Base-by-base conservation (phyloP, 2,329 filamentous ascomycete genomes). In the Onygenales sp. region DNA sequence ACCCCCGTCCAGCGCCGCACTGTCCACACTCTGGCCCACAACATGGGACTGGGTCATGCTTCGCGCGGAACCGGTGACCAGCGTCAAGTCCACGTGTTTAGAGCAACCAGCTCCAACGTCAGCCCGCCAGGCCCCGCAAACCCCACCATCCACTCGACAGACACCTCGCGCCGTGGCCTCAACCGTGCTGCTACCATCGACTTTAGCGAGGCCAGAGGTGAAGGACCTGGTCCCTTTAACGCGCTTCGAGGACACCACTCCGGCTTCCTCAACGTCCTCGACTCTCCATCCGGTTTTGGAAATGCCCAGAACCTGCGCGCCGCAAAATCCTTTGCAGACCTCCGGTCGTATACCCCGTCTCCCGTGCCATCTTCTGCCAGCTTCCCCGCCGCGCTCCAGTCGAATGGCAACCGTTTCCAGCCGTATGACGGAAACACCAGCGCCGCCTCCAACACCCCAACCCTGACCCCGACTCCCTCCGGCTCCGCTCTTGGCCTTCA, bases 161-260 rank as follows among this genome's bases (percentile, higher is more conserved):
- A 95, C 58, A 83, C 87, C 53, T 85, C 89, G 61, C 85, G 92
- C 60, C 87, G 92, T 56, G 87, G 86, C 4, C 76, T 98, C 37
- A 95, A 90, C 73, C 86, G 93, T 57, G 91, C 93, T 13, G 93
- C 93, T n/a, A 97, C 93, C 2, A 95, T 94, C 60, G 93, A 97
- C 70, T 97, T 97, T 70, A 90, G 88, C 59, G 86, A 90, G 57
- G 83, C 87, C 50, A 81, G 87, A 52, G 86, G 86, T 57, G 85
- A 86, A 21, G 84, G 84, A 17, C 78, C 77, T 48, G 83, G 81
- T 59, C 86, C 86, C 59, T 92, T 90, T 59, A 84, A 84, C 62
- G 81, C 86, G 2, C 80, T 95, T 37, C 73, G 74, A 55, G 85
- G 87, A 21, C 84, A 92, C 58, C 88, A 92, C 60, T 85, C 86